Conservation (phyloP, 1,139 yeast genomes). For the Maudiozyma humilis region DNA sequence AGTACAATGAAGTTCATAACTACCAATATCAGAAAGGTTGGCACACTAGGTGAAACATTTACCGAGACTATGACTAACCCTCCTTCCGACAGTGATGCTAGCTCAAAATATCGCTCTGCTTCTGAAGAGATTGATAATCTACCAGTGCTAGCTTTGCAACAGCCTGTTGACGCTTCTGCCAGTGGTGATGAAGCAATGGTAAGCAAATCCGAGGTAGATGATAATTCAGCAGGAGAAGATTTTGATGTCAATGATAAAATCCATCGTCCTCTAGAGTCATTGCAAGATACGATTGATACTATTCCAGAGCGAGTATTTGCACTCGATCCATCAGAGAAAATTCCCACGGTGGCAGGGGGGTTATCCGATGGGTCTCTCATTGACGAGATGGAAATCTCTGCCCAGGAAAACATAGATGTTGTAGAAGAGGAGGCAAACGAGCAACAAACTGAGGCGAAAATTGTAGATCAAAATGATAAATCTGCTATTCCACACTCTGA, state of each 20-base stretch:
- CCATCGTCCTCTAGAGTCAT: background rate
- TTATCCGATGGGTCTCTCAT: too few species aligned
- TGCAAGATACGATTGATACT: background rate
- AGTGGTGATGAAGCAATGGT: too few species aligned
- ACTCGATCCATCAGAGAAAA: too few species aligned
- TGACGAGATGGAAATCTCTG: too few species aligned
- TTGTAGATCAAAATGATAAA: too few species aligned
- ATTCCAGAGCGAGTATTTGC: background rate
- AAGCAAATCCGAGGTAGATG: background rate
- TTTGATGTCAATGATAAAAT: background rate
- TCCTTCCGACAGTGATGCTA: constrained; percentile 6
- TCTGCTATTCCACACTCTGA: too few species aligned
- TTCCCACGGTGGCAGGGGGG: too few species aligned
- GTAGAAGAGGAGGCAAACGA: too few species aligned
- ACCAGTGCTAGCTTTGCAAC: background rate
- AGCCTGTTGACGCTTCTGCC: too few species aligned
- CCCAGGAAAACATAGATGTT: too few species aligned
- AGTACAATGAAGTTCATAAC: constrained; percentile 12
- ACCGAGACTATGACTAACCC: constrained; percentile 12
- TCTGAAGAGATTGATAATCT: background rate
- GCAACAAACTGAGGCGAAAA: too few species aligned
- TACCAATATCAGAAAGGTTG: constrained; percentile 12
- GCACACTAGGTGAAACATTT: constrained; percentile 13
- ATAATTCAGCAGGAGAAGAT: background rate
- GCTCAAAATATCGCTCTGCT: background rate